Percentiles rank a stretch among this genome's conserved stretches.
These are phyloP conservation scores for Pseudopithomyces chartarum DNA, from an alignment of 2,329 filamentous ascomycete species.

Conservation along the genomic window DNA sequence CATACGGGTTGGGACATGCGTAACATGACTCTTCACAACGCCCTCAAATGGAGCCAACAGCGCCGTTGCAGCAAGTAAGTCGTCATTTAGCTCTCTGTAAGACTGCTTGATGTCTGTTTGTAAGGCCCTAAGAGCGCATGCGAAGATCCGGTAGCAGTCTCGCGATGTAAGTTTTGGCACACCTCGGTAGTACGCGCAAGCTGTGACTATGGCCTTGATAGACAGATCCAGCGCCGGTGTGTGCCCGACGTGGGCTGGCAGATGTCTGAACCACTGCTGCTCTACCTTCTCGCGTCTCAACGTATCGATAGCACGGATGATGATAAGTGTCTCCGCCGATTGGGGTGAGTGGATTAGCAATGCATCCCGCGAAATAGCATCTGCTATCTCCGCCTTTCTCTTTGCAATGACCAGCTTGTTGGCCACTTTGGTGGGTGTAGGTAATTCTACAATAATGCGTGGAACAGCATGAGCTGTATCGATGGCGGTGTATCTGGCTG, in stretches of 20 bases:
- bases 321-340: slow-evolving; percentile 14
- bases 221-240: slow-evolving; percentile 20
- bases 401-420: neutral
- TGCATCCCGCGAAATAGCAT: neutral
- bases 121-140: slow-evolving; percentile 18
- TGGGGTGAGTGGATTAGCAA: neutral
- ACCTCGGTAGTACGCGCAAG: slow-evolving; percentile 19
- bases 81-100: slow-evolving; percentile 13
- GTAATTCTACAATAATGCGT: neutral
- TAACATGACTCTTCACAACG: slow-evolving; percentile 16
- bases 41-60: slow-evolving; percentile 20
- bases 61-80: slow-evolving; percentile 18
- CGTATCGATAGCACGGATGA: slow-evolving; percentile 17
- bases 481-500: neutral
- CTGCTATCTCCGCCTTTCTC: neutral
- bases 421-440: neutral
- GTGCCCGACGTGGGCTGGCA: slow-evolving; percentile 20
- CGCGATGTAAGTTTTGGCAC: slow-evolving; percentile 18
- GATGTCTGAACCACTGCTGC: slow-evolving; percentile 22
- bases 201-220: slow-evolving; percentile 21
- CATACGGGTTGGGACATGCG: slow-evolving; percentile 11
- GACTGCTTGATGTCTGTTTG: slow-evolving; percentile 18
- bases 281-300: slow-evolving; percentile 19
- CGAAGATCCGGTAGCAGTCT: slow-evolving; percentile 19
- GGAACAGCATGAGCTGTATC: neutral